phyloP scores from a whole-genome alignment of 1,284 basidiomycete species.

The Moesziomyces globuligerus region DNA sequence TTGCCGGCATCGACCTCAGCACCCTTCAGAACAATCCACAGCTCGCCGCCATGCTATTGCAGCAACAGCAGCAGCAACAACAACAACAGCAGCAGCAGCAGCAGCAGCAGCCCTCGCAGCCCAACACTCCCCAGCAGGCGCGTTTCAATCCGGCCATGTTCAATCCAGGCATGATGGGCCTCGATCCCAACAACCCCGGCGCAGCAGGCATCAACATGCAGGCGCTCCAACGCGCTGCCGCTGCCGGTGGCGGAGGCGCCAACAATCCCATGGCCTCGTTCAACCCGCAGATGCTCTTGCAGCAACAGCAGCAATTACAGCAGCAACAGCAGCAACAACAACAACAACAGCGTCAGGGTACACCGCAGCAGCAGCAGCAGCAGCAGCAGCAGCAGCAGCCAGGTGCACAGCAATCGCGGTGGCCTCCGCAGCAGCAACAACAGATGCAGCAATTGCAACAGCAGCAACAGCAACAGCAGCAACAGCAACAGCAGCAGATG shows the following conservation, averaged over 20 bases:
- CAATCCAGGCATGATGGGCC: constrained; percentile 40
- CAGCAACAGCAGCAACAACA: constrained; percentile 30
- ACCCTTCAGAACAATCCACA: constrained; percentile 46
- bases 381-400: constrained; percentile 15
- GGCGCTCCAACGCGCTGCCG: constrained; percentile 41
- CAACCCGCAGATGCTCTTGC: constrained; percentile 47
- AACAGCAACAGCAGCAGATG: constrained; percentile 25
- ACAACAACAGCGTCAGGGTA: constrained; percentile 25
- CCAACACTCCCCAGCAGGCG: constrained; percentile 28
- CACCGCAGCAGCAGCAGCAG: constrained; percentile 25
- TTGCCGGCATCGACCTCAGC: constrained; percentile 39
- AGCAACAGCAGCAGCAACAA: constrained; percentile 39
- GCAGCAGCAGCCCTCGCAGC: constrained; percentile 29
- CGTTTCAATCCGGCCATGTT: constrained; percentile 37
- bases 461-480: constrained; percentile 15
- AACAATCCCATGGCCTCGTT: constrained; percentile 39
- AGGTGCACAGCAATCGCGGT: constrained; percentile 24
- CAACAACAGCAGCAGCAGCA: constrained; percentile 38
- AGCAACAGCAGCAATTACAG: constrained; percentile 41
- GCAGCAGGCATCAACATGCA: constrained; percentile 39
- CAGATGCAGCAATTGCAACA: constrained; percentile 7
- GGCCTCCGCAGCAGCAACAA: constrained; percentile 25
- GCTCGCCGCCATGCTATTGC: constrained; percentile 28
- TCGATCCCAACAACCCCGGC: constrained; percentile 33
- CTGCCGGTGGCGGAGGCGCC: constrained; percentile 21